phyloP scores from a whole-genome alignment of 805 yeast genomes.

The Jamesozyma piceae region DNA sequence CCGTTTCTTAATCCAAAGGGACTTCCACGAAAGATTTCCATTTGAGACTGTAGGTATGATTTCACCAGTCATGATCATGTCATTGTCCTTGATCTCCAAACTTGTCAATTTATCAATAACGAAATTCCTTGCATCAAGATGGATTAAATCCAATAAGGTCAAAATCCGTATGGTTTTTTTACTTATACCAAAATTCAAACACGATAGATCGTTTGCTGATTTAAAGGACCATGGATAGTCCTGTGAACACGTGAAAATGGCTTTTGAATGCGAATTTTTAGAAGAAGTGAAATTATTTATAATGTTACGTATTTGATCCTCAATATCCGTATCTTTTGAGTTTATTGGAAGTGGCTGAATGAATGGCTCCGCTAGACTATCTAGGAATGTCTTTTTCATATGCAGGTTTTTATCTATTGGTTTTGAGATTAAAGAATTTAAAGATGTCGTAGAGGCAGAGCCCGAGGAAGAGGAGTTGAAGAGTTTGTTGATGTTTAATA shows the following conservation, averaged over 20 bases:
- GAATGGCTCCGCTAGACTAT: constrained; percentile 26
- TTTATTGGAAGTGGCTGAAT: constrained; percentile 19
- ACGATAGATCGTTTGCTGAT: constrained; percentile 82
- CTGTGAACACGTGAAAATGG: constrained; percentile 71
- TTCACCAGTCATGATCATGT: constrained; percentile 67
- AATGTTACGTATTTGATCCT: constrained; percentile 14
- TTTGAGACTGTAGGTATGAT: constrained; percentile 57
- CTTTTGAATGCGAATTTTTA: constrained; percentile 64
- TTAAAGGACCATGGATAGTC: constrained; percentile 67
- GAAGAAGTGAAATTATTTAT: constrained; percentile 57
- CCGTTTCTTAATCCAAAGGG: constrained; percentile 66
- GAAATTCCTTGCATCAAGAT: constrained; percentile 62
- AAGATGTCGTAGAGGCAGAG: constrained; percentile 2
- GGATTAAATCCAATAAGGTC: constrained; percentile 64
- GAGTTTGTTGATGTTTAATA: constrained; percentile 22
- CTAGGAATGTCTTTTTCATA: constrained; percentile 18
- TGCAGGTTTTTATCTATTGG: constrained; percentile 3
- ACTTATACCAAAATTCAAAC: constrained; percentile 73
- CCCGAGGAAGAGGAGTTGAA: constrained; percentile 8
- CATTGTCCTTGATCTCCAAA: constrained; percentile 23
- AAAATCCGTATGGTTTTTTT: constrained; percentile 49
- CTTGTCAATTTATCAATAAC: constrained; percentile 45
- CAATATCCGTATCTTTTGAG: constrained; percentile 1
- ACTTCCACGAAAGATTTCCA: constrained; percentile 4
- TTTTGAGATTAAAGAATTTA: not conserved